Base-by-base conservation (phyloP, 805 yeast genomes). In the Kodamaea kaohsiungensis region DNA sequence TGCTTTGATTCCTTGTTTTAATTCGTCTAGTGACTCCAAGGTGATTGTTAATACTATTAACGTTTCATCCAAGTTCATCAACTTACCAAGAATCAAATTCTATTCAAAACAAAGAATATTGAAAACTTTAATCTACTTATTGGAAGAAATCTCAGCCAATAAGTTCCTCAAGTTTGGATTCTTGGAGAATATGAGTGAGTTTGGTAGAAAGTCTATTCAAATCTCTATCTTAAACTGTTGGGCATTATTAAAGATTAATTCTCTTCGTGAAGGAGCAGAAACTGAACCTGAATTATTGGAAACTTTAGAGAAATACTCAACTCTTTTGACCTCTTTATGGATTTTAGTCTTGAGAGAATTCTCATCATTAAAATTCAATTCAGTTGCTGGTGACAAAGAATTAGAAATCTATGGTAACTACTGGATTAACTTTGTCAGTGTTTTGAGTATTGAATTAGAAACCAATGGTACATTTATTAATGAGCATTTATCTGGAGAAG, bases 1-100 rank as follows among this genome's bases (percentile, higher is more conserved):
- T 54, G 96, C 98, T 0, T 76, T 93, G 53, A 81, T 91, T 48
- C 97, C 98, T 0, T 90, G 96, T 9, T 93, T 95, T 70, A 80
- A 80, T 35, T 74, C 80, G 2, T 92, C 86, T 16, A 86, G 91
- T 53, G 85, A 87, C 10, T 83, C 96, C 1, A 80, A 81, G 38
- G 79, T 91, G 0, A 91, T 93, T 1, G 82, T 89, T 18, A 82
- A 81, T 51, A 97, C 97, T 0, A 81, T 93, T 37, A 82, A 82
- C 42, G 88, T 91, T 1, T 83, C 89, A 38, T 91, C 96, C 0
- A 85, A 85, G 53, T 85, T 93, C 62, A 77, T 92, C 47, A 76
- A 73, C 52, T 61, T 76, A 15, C 79, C 80, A 1, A 61, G 77
- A 52, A 73, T 76, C 47, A 75, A 76, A 49, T 76, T 72, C 55